A percentile compares a stretch with the other conserved stretches of the same genome.
Conservation (phyloP, 305 asterid species). For the Fraxinus xanthoxyloides region DNA sequence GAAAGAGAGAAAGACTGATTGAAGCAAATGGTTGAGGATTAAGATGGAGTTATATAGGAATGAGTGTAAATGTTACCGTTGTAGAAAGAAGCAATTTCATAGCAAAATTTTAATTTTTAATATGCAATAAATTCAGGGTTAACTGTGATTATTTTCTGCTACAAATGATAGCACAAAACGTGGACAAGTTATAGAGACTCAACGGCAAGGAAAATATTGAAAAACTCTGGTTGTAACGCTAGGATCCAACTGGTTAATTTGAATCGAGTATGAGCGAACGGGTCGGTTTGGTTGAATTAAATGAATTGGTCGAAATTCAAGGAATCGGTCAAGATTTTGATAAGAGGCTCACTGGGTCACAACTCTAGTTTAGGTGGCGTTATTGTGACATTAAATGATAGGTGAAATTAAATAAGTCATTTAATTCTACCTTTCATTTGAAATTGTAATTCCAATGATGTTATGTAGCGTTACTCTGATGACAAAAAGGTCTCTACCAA, state of each 20-base stretch:
- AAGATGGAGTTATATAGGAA: conserved; percentile 22
- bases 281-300: neutral
- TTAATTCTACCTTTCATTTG: neutral
- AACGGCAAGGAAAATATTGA: conserved; percentile 21
- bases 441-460: neutral
- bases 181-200: conserved; percentile 15
- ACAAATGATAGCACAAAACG: conserved; percentile 11
- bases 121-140: conserved; percentile 20
- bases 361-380: too few relatives aligned
- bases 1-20: neutral
- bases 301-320: neutral
- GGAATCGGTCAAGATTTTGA: neutral
- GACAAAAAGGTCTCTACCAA: neutral
- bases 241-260: neutral
- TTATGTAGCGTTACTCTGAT: neutral
- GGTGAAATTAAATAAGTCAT: too few relatives aligned
- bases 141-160: conserved; percentile 1
- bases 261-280: neutral
- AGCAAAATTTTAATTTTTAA: neutral
- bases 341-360: too few relatives aligned
- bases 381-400: too few relatives aligned
- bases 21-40: neutral
- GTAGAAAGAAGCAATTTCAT: conserved; percentile 20
- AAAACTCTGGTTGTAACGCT: neutral
- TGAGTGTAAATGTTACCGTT: conserved; percentile 28